Percentiles rank a stretch among this genome's conserved stretches.
These are phyloP conservation scores for Diaporthe sp. DNA, from an alignment of 2,329 filamentous ascomycete genomes.

Conservation along the genomic window DNA sequence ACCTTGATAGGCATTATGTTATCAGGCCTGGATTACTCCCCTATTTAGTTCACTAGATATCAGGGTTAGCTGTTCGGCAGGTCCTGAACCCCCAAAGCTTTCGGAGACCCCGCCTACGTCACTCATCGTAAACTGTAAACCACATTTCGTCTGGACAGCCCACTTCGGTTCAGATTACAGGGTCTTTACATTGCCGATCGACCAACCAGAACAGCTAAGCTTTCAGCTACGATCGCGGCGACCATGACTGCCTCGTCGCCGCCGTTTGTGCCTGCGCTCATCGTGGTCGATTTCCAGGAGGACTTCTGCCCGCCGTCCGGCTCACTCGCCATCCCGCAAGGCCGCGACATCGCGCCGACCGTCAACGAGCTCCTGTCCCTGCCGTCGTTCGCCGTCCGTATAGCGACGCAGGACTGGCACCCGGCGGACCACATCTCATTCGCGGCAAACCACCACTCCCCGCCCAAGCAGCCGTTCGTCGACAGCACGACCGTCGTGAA, in stretches of 20 bases:
- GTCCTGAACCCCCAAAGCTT: too few species aligned
- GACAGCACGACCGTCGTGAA: constrained; percentile 76
- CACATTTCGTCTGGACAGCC: not conserved
- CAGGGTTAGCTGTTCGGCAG: too few species aligned
- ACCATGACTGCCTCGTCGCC: constrained; percentile 28
- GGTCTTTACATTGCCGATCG: not conserved
- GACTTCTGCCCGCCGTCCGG: constrained; percentile 94
- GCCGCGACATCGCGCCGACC: constrained; percentile 76
- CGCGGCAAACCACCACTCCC: constrained; percentile 77
- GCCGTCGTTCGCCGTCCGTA: constrained; percentile 78
- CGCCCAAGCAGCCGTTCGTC: constrained; percentile 75
- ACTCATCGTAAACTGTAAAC: not conserved
- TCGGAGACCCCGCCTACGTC: not conserved
- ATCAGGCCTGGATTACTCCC: too few species aligned
- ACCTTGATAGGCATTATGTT: too few species aligned
- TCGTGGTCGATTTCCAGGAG: constrained; percentile 92
- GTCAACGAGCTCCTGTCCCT: constrained; percentile 83
- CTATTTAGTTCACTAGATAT: too few species aligned
- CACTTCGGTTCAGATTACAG: not conserved
- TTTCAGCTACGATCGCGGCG: constrained; percentile 15
- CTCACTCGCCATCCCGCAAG: constrained; percentile 83
- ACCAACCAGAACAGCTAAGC: not conserved
- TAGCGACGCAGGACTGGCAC: constrained; percentile 96
- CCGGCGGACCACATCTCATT: constrained; percentile 89
- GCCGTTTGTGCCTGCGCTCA: constrained; percentile 64